phyloP scores from a whole-genome alignment of 176 grass and related monocot genomes.

The Bonia amplexicaulis region DNA sequence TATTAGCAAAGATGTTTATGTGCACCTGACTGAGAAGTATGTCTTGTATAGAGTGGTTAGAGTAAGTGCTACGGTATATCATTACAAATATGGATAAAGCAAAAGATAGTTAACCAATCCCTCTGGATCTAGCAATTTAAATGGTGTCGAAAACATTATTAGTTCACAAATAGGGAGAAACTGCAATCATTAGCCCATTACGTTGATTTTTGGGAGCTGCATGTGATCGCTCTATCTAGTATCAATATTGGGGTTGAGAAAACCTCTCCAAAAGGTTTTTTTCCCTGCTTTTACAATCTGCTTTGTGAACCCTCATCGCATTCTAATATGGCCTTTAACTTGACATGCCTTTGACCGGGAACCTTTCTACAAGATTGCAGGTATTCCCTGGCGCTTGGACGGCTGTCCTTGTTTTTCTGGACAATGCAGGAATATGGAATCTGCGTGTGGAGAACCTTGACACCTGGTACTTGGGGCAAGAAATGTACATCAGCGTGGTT shows the following conservation, averaged over 20 bases:
- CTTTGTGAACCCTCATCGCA: not conserved
- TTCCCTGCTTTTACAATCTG: not conserved
- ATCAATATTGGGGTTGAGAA: not conserved
- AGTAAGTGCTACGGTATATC: not conserved
- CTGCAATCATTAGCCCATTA: not conserved
- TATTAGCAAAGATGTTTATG: not conserved
- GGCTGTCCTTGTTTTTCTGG: slow-evolving; percentile 82
- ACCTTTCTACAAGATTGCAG: slow-evolving; percentile 32
- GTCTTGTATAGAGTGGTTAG: not conserved
- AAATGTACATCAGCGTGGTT: slow-evolving; percentile 78
- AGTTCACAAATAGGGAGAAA: not conserved
- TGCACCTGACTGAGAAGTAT: not conserved
- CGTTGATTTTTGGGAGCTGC: not conserved
- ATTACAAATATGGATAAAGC: not conserved
- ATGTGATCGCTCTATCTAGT: not conserved
- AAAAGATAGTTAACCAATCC: not conserved
- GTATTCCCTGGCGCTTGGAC: slow-evolving; percentile 96
- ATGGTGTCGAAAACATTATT: not conserved
- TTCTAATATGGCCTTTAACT: not conserved
- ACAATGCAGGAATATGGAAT: slow-evolving; percentile 96
- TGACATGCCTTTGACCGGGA: not conserved
- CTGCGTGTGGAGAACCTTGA: slow-evolving; percentile 79
- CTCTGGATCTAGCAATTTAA: not conserved
- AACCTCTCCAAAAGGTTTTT: not conserved
- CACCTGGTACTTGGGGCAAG: slow-evolving; percentile 88